Base-by-base conservation (phyloP, 2,329 filamentous ascomycete genomes). In the Zopfia rhizophila region DNA sequence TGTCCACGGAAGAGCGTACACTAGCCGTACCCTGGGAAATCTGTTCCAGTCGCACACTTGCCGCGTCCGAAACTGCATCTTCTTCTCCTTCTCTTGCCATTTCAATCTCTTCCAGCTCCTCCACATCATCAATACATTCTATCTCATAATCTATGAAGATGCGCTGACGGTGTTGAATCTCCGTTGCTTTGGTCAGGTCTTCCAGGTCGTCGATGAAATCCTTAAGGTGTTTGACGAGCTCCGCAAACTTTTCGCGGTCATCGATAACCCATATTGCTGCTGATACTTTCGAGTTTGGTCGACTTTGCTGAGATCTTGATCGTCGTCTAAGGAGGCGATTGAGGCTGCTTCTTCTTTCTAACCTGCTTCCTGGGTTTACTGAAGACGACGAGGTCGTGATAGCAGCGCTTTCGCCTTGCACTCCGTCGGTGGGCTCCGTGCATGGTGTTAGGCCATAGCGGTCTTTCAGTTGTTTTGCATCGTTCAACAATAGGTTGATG, bases 121-220 rank as follows among this genome's bases (percentile, higher is more conserved):
- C 38, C 23, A 43, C 27, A 48, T 54, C 47, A 23, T 23, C 11
- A 21, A 49, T 49, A 23, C 22, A 39, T 31, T 49, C 46, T 6
- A 49, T 44, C 17, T 49, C 46, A 28, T 49, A 45, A 17, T 45
- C 40, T 8, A 49, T 29, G 24, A 49, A 46, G 18, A 50, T 18
- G 21, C 12, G 47, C 23, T 50, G 47, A 5, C 47, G 35, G 10
- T 28, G 36, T 14, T n/a, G 41, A 25, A 45, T 16, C 11, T 10
- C 12, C 10, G 24, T 37, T 11, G n/a, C 33, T 38, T 19, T 37
- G 24, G 41, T 45, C 6, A 45, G 17, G n/a, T 13, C 18, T 30
- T 45, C 41, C 32, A 45, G 18, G 18, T 45, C 41, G 17, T 38
- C 41, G 14, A 45, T 38, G 17, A 45, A 38, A 22, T 45, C 41